Base-by-base conservation (phyloP, 129 eudicot species). In the Logfia minima region DNA sequence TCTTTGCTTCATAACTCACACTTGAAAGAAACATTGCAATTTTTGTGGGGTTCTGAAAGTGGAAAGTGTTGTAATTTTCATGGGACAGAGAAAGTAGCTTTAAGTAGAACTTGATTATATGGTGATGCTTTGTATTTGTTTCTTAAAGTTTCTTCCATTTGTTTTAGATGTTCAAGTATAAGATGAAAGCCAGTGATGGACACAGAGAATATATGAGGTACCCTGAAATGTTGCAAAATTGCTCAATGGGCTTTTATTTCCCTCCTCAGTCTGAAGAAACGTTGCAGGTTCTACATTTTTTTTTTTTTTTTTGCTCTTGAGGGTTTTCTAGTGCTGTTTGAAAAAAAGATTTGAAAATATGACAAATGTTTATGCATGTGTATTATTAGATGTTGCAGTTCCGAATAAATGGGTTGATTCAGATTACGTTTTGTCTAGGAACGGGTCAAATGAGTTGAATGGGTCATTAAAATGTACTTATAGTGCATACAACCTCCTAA, bases 131-230 rank as follows among this genome's bases (percentile, higher is more conserved):
- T n/a, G 23, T 58, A 19, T 58, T 8, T 19, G 55, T 56, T 19
- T n/a, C 2, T 64, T 77, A 62, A 70, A 41, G 19, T 8, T 69
- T 62, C 32, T 23, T 55, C 18, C 65, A 14, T 62, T 2, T 59
- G n/a, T 80, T 74, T 75, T 84, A 95, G 99, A 85, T 95, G 85
- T 95, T 83, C 77, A 85, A 71, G 69, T 90, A 82, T 71, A 95
- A 92, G 80, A 95, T 91, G 66, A 89, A 89, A 86, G 74, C 88
- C 22, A 84, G 88, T 82, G 94, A 86, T 86, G 99, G 90, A 14
- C 96, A 82, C 58, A 89, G 83, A 85, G 90, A 88, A 52, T 95
- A 96, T 93, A 86, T 95, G 81, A 88, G 83, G 70, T 78, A 79
- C 77, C 97, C 97, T 1, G 99, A 95, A 85, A 61, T 61, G 80